These are phyloP conservation scores for Darksidea phi DNA, from an alignment of 495 filamentous ascomycete species.

Conservation along the genomic window DNA sequence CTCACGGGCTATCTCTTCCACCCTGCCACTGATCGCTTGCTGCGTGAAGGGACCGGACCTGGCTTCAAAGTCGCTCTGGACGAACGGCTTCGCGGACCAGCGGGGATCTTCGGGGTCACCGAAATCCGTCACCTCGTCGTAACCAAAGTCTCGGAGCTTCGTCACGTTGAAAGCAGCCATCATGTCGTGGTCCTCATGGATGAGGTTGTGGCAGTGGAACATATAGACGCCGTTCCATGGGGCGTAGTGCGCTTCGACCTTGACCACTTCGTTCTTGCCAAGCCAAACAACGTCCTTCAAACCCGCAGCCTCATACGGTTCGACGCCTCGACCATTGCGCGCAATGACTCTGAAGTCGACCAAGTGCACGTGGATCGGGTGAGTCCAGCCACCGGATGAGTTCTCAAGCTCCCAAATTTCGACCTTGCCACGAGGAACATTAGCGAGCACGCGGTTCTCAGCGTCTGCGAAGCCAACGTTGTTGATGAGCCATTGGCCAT, in stretches of 20 bases:
- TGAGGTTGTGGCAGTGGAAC: conserved; percentile 56
- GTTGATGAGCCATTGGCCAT: conserved; percentile 53
- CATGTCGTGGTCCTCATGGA: conserved; percentile 62
- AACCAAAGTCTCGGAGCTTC: conserved; percentile 47
- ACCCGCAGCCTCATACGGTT: conserved; percentile 50
- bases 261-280: conserved; percentile 49
- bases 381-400: conserved; percentile 48
- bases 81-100: conserved; percentile 33
- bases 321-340: conserved; percentile 44
- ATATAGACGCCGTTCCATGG: conserved; percentile 58
- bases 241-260: conserved; percentile 50
- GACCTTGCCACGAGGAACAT: conserved; percentile 49
- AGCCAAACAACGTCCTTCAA: conserved; percentile 57
- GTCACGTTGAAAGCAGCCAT: conserved; percentile 61
- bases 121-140: conserved; percentile 47
- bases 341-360: conserved; percentile 55
- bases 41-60: conserved; percentile 17
- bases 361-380: conserved; percentile 59
- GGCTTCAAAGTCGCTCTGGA: conserved; percentile 1
- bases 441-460: conserved; percentile 52
- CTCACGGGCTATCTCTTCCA: conserved; percentile 6
- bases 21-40: conserved; percentile 9
- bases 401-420: conserved; percentile 53
- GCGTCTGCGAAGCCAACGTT: conserved; percentile 51
- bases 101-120: conserved; percentile 42